These are phyloP conservation scores for Erodium moschatum DNA, from an alignment of 441 rosid species.

Conservation along the genomic window DNA sequence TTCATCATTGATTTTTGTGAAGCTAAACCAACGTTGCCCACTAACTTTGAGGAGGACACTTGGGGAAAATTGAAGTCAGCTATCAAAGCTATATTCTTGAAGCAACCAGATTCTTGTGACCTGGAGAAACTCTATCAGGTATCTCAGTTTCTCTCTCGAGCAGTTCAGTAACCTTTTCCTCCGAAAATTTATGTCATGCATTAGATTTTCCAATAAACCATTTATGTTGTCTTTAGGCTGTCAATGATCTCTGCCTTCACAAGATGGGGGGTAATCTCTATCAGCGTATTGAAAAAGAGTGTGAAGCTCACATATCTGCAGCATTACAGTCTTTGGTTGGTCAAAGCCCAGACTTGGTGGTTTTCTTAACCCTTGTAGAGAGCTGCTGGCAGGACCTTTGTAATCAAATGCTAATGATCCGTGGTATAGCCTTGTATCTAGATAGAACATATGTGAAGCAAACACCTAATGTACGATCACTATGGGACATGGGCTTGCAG, in stretches of 20 bases:
- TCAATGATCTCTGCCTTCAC: constrained; percentile 82
- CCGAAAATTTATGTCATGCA: constrained; percentile 11
- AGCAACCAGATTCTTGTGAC: constrained; percentile 60
- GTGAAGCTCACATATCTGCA: constrained; percentile 72
- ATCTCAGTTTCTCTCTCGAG: constrained; percentile 12
- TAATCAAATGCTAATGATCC: constrained; percentile 93
- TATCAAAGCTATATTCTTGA: constrained; percentile 83
- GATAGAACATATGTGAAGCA: constrained; percentile 92
- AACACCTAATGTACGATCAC: constrained; percentile 65
- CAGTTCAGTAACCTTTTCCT: constrained; percentile 1
- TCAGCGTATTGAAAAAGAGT: constrained; percentile 75
- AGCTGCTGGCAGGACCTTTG: constrained; percentile 96
- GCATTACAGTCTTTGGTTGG: constrained; percentile 76
- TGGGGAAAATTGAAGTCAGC: constrained; percentile 92
- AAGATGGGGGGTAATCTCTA: constrained; percentile 92
- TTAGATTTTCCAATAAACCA: constrained; percentile 15
- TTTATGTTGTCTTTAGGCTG: constrained; percentile 47
- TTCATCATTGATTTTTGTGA: constrained; percentile 23
- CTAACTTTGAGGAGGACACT: constrained; percentile 83
- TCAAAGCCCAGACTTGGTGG: constrained; percentile 87
- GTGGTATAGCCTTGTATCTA: constrained; percentile 81
- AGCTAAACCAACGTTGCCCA: constrained; percentile 83
- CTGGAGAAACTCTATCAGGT: constrained; percentile 91
- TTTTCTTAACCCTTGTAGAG: constrained; percentile 84
- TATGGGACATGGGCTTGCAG: constrained; percentile 99